Evolutionary conservation across 2,329 filamentous ascomycete species (phyloP), one percentile per base, ranked within the genome.

Genomic region (Beauveria varroae): DNA sequence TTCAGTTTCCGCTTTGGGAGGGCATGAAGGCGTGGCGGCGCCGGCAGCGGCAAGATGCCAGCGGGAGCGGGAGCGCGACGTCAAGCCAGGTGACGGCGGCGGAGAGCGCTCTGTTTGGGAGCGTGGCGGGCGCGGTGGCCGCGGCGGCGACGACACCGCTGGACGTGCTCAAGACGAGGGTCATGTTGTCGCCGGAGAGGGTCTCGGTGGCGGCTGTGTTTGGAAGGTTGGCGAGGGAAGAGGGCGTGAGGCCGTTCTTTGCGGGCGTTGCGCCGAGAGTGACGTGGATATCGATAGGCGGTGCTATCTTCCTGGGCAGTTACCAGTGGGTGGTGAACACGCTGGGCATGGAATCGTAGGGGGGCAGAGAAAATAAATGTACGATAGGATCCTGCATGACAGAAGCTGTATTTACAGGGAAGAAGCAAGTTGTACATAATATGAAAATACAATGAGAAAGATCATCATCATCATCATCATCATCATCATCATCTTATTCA

Each of bases 1-100:
- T 99, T 65, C 95, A 99, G 75, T 99, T 99, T 73, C 95, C 95
- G 51, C 82, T 99, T 65, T 99, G 95, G 95, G 95, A 99, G 76
- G 86, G 83, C 5, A 84, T 98, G 81, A 98, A 97, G 81, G 79
- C 80, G 47, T 90, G 85, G 82, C 80, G 86, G 6, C 74, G 81
- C 49, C 68, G 41, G n/a, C 41, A 20, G n/a, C 41, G 41, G 18
- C 41, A 37, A 14, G 34, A 37, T 16, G 10, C 30, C 10, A 34
- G 30, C 9, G 28, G 14, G 18, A 41, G 40, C 16, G 40, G 40
- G 6, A n/a, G 40, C 40, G 78, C 3, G 40, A 53, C 71, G 77
- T 51, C 70, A 69, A 40, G 63, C 64, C 3, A 67, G 65, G 78
- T 95, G 1, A 82, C 86, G 18, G 92, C 89, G 0, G 75, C 82